phyloP scores from a whole-genome alignment of 2,329 filamentous ascomycete genomes.

The Nemania sp. region DNA sequence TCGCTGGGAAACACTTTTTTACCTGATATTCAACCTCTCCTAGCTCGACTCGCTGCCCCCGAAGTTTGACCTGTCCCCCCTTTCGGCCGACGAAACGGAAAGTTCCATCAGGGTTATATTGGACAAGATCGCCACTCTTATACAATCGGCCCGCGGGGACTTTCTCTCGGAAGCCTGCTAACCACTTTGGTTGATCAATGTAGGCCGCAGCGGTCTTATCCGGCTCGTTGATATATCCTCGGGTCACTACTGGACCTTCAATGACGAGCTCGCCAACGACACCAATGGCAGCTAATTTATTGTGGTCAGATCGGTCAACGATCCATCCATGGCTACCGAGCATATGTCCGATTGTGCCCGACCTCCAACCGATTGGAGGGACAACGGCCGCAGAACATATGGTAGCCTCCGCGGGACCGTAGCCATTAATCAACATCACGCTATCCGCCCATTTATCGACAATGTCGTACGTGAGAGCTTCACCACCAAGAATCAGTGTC shows the following conservation, averaged over 20 bases:
- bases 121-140: constrained; percentile 39
- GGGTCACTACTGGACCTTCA: constrained; percentile 43
- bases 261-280: constrained; percentile 44
- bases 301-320: constrained; percentile 41
- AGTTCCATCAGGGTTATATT: constrained; percentile 30
- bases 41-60: constrained; percentile 27
- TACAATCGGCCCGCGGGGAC: constrained; percentile 38
- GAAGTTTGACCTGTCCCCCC: constrained; percentile 21
- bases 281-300: constrained; percentile 41
- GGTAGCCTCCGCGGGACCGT: constrained; percentile 22
- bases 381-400: neutral
- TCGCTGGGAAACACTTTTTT: neutral
- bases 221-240: constrained; percentile 46
- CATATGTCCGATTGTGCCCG: constrained; percentile 17
- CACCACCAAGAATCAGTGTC: constrained; percentile 31
- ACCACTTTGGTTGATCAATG: constrained; percentile 44
- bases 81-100: constrained; percentile 28
- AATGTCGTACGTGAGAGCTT: constrained; percentile 37
- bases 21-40: constrained; percentile 25
- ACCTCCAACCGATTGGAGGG: constrained; percentile 23
- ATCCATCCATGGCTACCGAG: constrained; percentile 39
- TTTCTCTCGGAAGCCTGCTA: constrained; percentile 34
- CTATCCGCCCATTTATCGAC: constrained; percentile 22
- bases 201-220: constrained; percentile 42
- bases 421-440: constrained; percentile 22